Evolutionary conservation across 2,329 filamentous ascomycete species (phyloP).

Genomic region (Dothidotthia symphoricarpi): DNA sequence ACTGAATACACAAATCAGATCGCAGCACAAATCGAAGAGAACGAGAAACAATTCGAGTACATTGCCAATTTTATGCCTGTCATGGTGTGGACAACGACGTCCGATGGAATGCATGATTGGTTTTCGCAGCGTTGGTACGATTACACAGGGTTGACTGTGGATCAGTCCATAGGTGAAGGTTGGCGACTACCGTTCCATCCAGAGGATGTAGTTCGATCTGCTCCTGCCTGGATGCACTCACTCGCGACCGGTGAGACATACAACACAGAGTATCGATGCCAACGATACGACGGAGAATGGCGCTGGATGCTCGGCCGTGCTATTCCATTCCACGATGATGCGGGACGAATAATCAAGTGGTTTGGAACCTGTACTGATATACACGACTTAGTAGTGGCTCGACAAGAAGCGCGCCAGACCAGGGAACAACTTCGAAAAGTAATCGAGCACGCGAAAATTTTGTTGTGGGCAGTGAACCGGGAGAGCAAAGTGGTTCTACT

Average conservation of each 20-base stretch:
- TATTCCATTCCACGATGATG: conserved; percentile 64
- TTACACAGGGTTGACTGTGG: conserved; percentile 66
- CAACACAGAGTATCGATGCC: conserved; percentile 68
- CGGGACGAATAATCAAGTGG: conserved; percentile 72
- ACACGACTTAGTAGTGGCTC: conserved; percentile 69
- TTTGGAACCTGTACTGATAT: conserved; percentile 80
- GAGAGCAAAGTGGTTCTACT: conserved; percentile 64
- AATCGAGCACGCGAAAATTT: conserved; percentile 71
- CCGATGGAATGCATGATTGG: conserved; percentile 68
- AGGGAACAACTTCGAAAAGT: conserved; percentile 71
- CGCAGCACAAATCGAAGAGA: conserved; percentile 65
- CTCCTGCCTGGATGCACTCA: conserved; percentile 60
- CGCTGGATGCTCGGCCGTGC: conserved; percentile 77
- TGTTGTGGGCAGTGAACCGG: conserved; percentile 69
- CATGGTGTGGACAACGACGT: conserved; percentile 69
- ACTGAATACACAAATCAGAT: conserved; percentile 69
- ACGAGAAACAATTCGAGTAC: conserved; percentile 70
- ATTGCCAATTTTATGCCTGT: conserved; percentile 65
- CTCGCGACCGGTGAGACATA: conserved; percentile 65
- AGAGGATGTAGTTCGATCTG: conserved; percentile 63
- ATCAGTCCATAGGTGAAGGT: conserved; percentile 61
- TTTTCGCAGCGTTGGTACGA: conserved; percentile 76
- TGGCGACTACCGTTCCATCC: conserved; percentile 68
- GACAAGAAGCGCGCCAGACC: conserved; percentile 63
- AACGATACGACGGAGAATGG: conserved; percentile 66